Evolutionary conservation across 1,284 basidiomycete species (phyloP), one percentile per base, ranked within the genome.

Genomic region (Cutaneotrichosporon cutaneum): DNA sequence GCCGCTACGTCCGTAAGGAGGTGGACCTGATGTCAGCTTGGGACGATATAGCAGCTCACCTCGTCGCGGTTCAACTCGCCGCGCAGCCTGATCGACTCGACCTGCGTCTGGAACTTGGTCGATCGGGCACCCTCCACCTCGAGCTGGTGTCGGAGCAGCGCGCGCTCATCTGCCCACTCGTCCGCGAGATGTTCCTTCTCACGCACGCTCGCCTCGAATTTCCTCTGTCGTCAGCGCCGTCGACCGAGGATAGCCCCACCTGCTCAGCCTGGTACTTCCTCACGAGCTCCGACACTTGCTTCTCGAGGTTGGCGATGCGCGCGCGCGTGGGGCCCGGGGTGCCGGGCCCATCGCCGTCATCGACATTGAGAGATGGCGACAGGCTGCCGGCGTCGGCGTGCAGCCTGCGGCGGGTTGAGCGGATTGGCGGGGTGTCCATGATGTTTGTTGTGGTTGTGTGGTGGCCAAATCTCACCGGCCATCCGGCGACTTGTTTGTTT

Each of bases 241-340:
- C 11, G 33, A 27, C 13, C 14, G 7, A 6, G 7, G 24, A 7
- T 30, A 18, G 8, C 56, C 73, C 26, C 60, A 73, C 72, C 61
- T 71, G 69, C 8, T 62, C 44, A 3, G 62, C 59, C 50, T 75
- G 72, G 11, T 69, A 64, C 58, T 72, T 70, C 24, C 74, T 56
- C 18, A 77, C 73, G 8, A 77, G 60, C 62, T 76, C 72, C 39
- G 67, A 60, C 5, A 76, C 69, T 48, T 76, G 74, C 10, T 61
- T 63, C 18, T 69, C 61, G 14, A 75, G 66, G 45, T 71, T 65
- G 55, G 67, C 68, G 54, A 76, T 70, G 45, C 72, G 59, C 2
- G 71, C 74, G 52, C 68, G 63, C 0, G 59, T 66, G 1, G 75
- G 73, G 0, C 60, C 74, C 3, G 75, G 74, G 3, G 75, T 77